phyloP scores from a whole-genome alignment of 805 yeast genomes.

The Candida adriatica region DNA sequence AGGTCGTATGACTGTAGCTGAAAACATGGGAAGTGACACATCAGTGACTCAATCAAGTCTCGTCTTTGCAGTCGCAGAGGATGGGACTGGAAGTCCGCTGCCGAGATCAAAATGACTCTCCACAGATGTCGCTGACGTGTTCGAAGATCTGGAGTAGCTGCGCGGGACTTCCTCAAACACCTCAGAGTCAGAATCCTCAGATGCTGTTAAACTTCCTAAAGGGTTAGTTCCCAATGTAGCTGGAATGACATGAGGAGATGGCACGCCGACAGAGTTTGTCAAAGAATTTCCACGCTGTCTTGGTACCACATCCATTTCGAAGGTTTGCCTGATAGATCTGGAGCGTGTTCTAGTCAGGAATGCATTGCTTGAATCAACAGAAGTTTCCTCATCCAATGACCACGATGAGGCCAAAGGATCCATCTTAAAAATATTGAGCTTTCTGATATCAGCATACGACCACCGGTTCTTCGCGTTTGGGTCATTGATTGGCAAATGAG shows the following conservation, averaged over 20 bases:
- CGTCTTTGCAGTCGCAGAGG: slow-evolving; percentile 3
- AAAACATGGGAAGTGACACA: background rate
- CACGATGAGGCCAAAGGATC: slow-evolving; percentile 30
- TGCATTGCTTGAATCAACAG: slow-evolving; percentile 1
- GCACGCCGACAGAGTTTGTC: slow-evolving; percentile 1
- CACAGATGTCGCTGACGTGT: slow-evolving; percentile 22
- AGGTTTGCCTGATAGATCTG: slow-evolving; percentile 16
- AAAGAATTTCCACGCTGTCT: slow-evolving; percentile 11
- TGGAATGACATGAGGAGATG: slow-evolving; percentile 1
- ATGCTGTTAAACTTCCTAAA: slow-evolving; percentile 4
- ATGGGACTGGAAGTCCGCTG: slow-evolving; percentile 5
- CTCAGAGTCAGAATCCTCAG: slow-evolving; percentile 12
- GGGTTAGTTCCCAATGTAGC: slow-evolving; percentile 1
- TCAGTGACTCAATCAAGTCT: slow-evolving; percentile 6
- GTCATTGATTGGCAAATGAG: slow-evolving; percentile 56
- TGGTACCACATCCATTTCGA: slow-evolving; percentile 20
- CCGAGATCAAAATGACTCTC: slow-evolving; percentile 19
- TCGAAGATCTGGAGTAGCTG: slow-evolving; percentile 28
- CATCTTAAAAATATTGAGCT: slow-evolving; percentile 23
- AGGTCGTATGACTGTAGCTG: background rate
- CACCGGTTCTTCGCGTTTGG: slow-evolving; percentile 57
- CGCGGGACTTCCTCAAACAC: slow-evolving; percentile 17
- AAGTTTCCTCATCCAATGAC: slow-evolving; percentile 24
- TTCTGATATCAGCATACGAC: slow-evolving; percentile 45
- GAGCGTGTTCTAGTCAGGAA: slow-evolving; percentile 12